A percentile compares a stretch with the other conserved stretches of the same genome.
Conservation (phyloP, 768 basidiomycete genomes). For the Peribolospora baueri region DNA sequence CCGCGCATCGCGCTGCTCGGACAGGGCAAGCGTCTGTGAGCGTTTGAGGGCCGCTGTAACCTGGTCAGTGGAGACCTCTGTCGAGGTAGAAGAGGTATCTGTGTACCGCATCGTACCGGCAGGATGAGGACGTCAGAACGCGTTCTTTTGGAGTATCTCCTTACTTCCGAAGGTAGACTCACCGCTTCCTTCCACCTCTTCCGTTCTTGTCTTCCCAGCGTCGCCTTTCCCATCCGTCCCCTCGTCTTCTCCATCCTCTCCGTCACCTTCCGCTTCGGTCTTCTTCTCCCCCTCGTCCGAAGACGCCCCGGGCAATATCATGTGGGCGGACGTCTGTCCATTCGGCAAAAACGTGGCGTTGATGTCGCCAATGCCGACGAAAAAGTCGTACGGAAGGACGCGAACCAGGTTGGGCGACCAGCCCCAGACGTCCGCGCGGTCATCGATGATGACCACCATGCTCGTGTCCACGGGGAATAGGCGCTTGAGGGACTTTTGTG, state of each 20-base stretch:
- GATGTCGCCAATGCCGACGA: conserved; percentile 92
- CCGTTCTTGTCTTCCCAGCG: conserved; percentile 32
- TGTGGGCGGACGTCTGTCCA: conserved; percentile 18
- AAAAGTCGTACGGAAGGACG: conserved; percentile 95
- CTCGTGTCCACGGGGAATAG: conserved; percentile 91
- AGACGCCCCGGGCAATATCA: conserved; percentile 27
- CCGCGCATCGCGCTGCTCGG: too few species aligned
- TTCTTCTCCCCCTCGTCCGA: not conserved
- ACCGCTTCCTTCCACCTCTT: not conserved
- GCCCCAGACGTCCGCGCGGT: conserved; percentile 95
- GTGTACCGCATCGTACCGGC: too few species aligned
- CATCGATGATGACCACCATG: conserved; percentile 98
- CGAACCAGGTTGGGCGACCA: conserved; percentile 91
- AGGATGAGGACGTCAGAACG: too few species aligned
- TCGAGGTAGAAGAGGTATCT: too few species aligned
- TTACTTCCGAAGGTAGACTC: too few species aligned
- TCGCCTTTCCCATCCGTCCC: conserved; percentile 70
- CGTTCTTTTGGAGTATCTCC: too few species aligned
- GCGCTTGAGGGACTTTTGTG: conserved; percentile 70
- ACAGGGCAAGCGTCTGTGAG: too few species aligned
- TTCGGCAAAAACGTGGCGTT: conserved; percentile 85
- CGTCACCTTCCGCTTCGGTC: conserved; percentile 10
- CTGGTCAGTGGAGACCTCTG: too few species aligned
- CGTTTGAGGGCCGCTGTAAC: too few species aligned
- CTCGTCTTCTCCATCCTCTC: conserved; percentile 25